Conservation (phyloP, 2,329 filamentous ascomycete species). For the Penicillium brasilianum region DNA sequence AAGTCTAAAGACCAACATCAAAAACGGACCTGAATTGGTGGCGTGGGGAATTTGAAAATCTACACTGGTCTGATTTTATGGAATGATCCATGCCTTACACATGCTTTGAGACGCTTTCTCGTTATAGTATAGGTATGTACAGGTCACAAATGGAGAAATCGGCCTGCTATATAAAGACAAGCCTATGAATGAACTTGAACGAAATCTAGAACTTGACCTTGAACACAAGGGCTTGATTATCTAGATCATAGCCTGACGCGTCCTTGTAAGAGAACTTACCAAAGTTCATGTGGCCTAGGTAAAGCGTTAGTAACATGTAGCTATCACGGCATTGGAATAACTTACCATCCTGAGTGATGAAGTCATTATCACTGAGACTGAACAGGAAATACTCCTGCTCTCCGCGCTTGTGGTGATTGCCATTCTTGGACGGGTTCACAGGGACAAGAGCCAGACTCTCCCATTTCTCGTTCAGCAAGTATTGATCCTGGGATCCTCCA, state of each 20-base stretch:
- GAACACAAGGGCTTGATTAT: slow-evolving; percentile 69
- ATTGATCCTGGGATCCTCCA: slow-evolving; percentile 63
- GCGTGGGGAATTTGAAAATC: not conserved
- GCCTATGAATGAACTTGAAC: not conserved
- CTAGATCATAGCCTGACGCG: slow-evolving; percentile 60
- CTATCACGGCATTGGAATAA: slow-evolving; percentile 6
- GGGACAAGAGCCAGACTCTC: slow-evolving; percentile 70
- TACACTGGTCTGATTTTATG: not conserved
- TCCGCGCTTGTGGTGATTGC: slow-evolving; percentile 27
- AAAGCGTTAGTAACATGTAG: slow-evolving; percentile 17
- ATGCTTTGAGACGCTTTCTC: not conserved
- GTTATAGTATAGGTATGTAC: not conserved
- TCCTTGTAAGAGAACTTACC: slow-evolving; percentile 64
- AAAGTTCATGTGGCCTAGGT: slow-evolving; percentile 60
- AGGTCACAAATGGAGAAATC: not conserved
- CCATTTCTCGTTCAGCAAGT: slow-evolving; percentile 77
- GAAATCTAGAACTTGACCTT: slow-evolving; percentile 32
- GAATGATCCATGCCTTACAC: not conserved
- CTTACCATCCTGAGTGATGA: slow-evolving; percentile 71
- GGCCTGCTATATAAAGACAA: not conserved
- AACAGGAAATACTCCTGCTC: slow-evolving; percentile 71
- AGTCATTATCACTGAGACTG: slow-evolving; percentile 73
- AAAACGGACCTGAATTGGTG: not conserved
- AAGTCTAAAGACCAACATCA: not conserved
- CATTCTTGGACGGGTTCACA: slow-evolving; percentile 50